Percentiles rank a stretch among this genome's conserved stretches.
Conservation (phyloP, 306 rosid genomes). For the Pachyrhizus erosus region DNA sequence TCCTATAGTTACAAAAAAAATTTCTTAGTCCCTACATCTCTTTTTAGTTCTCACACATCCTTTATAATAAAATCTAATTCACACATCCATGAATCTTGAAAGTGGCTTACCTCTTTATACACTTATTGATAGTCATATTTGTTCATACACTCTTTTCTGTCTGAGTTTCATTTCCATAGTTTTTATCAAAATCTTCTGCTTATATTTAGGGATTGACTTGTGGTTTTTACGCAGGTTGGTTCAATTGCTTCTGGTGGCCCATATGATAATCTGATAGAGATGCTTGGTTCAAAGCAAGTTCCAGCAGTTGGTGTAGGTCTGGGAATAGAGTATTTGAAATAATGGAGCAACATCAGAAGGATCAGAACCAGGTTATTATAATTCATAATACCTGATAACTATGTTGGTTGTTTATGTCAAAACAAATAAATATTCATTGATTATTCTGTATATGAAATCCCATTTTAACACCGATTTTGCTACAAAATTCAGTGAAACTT, state of each 20-base stretch:
- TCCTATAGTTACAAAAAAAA: too few species aligned
- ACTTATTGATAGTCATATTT: slow-evolving; percentile 18
- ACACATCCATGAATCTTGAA: too few species aligned
- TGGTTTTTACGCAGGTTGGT: slow-evolving; percentile 69
- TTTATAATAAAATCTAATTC: too few species aligned
- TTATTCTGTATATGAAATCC: slow-evolving; percentile 12
- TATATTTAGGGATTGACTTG: slow-evolving; percentile 22
- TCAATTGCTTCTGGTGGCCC: slow-evolving; percentile 94
- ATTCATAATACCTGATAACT: slow-evolving; percentile 18
- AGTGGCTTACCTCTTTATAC: background rate
- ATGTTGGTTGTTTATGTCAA: background rate
- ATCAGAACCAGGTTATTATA: slow-evolving; percentile 68
- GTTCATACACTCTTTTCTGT: background rate
- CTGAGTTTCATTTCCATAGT: background rate
- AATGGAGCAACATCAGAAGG: slow-evolving; percentile 77
- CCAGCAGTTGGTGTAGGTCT: slow-evolving; percentile 94
- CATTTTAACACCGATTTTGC: background rate
- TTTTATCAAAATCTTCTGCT: background rate
- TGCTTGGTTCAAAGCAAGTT: slow-evolving; percentile 87
- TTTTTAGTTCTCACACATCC: too few species aligned
- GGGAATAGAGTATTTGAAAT: slow-evolving; percentile 93
- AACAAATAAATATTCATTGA: slow-evolving; percentile 1
- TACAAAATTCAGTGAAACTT: background rate
- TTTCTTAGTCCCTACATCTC: too few species aligned
- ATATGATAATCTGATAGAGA: slow-evolving; percentile 86